Conservation (phyloP, 805 yeast species). For the Saccharomycopsis microspora region DNA sequence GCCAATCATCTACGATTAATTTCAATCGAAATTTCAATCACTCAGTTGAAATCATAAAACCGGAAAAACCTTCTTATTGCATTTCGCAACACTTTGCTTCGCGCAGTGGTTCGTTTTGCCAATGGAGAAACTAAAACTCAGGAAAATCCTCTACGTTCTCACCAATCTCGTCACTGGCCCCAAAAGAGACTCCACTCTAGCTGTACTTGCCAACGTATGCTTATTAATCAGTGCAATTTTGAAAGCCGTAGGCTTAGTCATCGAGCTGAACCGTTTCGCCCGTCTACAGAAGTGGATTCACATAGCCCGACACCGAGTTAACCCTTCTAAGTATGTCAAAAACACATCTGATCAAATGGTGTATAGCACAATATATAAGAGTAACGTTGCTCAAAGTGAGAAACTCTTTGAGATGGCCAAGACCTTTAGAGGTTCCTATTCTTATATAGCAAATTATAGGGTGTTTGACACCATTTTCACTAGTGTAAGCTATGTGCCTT, state of each 20-base stretch:
- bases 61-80: too few species aligned
- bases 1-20: too few species aligned
- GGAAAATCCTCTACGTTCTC: constrained; percentile 2
- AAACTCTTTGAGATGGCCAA: constrained; percentile 4
- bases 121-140: neutral
- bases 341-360: constrained; percentile 2
- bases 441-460: constrained; percentile 10
- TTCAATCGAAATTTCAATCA: too few species aligned
- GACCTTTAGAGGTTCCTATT: constrained; percentile 9
- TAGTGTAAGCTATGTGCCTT: constrained; percentile 11
- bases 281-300: constrained; percentile 1
- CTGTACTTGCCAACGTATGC: constrained; percentile 10
- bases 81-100: too few species aligned
- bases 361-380: neutral
- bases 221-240: constrained; percentile 9
- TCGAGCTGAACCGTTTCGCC: constrained; percentile 3
- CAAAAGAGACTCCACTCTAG: constrained; percentile 10
- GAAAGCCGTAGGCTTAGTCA: constrained; percentile 4
- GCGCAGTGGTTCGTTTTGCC: too few species aligned
- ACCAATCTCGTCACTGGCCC: constrained; percentile 10
- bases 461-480: constrained; percentile 9
- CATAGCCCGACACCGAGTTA: neutral
- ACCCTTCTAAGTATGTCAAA: constrained; percentile 3
- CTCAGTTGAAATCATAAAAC: too few species aligned
- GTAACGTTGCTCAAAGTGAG: constrained; percentile 1